Base-by-base conservation (phyloP, 2,329 filamentous ascomycete genomes). In the Cercospora sesami region DNA sequence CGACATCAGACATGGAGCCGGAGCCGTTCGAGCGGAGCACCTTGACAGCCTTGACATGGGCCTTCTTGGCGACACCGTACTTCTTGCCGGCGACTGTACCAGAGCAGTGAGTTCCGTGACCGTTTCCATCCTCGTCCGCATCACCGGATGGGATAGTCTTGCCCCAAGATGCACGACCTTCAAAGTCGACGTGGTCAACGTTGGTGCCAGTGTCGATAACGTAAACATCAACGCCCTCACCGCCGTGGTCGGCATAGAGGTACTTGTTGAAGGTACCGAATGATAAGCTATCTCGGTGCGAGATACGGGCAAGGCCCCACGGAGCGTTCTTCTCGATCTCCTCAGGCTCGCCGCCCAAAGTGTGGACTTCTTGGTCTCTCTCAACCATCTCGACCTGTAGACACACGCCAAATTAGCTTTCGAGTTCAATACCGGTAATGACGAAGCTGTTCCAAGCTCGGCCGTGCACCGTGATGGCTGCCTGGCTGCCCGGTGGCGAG, bases 51-150 rank as follows among this genome's bases (percentile, higher is more conserved):
- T 96, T 94, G 81, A 99, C 86, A 76, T 92, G 89, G 79, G 96
- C 95, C 89, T 98, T 97, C 90, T 99, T 99, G 80, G 95, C 94
- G 72, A 99, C 95, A 88, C 95, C 95, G 80, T 97, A 99, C 86
- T 97, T 97, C 89, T 95, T 96, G 80, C 96, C 95, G 73, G 92
- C 95, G 77, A 99, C 90, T 71, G 96, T 99, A 76, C 95, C 95
- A 72, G 95, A 98, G 89, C 95, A 99, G 87, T 99, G 95, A 78
- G 95, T 99, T 77, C 95, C 95, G 86, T 99, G 95, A 71, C 95
- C 95, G 77, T 99, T 99, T 81, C 95, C 95, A 83, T 99, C 95
- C 75, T 88, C 86, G 79, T 99, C 95, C 61, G 86, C 90, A 79
- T 99, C 94, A 70, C 89, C 90, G 59, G 81, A 74, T 70, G 96